A percentile compares a stretch with the other conserved stretches of the same genome.
Conservation (phyloP, 176 grass and related monocot genomes). For the Chloris gayana region DNA sequence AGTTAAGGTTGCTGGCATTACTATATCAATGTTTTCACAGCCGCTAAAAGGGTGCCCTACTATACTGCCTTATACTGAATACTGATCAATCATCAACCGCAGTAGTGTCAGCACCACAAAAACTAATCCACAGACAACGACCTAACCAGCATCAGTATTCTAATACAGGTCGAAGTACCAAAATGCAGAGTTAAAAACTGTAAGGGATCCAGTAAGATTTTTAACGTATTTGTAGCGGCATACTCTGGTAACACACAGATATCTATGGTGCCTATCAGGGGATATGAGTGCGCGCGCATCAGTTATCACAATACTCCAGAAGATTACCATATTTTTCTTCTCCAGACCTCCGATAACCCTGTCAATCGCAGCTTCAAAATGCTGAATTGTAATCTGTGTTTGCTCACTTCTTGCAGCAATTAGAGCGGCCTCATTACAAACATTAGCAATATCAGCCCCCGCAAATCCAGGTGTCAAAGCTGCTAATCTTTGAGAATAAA, state of each 20-base stretch:
- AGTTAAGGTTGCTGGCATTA: neutral
- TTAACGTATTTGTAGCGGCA: too few relatives aligned
- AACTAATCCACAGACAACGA: neutral
- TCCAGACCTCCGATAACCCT: constrained; percentile 90
- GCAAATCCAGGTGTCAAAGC: constrained; percentile 93
- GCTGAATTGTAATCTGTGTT: constrained; percentile 65
- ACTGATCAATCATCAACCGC: neutral
- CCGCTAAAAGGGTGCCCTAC: neutral
- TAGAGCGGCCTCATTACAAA: constrained; percentile 93
- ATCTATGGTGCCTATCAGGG: too few relatives aligned
- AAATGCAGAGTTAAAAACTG: neutral
- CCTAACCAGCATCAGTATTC: neutral
- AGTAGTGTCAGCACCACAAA: neutral
- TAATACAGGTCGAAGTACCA: neutral
- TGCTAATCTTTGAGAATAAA: constrained; percentile 95
- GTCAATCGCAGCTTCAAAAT: constrained; percentile 92
- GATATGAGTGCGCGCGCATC: too few relatives aligned
- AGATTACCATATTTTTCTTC: constrained; percentile 94
- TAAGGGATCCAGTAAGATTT: too few relatives aligned
- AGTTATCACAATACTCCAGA: too few relatives aligned
- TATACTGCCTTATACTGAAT: neutral
- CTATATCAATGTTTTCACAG: neutral
- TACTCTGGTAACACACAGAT: too few relatives aligned
- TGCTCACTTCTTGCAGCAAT: constrained; percentile 76
- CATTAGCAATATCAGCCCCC: constrained; percentile 94